phyloP scores from a whole-genome alignment of 306 rosid species.

The Prunus kanzakura region DNA sequence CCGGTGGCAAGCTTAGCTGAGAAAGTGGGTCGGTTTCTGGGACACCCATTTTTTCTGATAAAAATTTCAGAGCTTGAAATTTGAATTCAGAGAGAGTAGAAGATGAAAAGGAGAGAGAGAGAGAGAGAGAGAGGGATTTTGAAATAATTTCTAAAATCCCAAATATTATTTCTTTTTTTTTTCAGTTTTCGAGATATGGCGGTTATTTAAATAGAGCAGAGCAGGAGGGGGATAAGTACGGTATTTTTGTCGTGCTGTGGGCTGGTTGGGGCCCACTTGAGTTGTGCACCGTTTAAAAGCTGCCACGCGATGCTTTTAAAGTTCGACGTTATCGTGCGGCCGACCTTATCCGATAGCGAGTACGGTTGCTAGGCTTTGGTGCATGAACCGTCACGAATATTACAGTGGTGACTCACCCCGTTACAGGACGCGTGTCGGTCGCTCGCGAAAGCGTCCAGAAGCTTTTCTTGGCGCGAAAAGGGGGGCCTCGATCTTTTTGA shows the following conservation, averaged over 20 bases:
- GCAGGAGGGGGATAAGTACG: conserved; percentile 36
- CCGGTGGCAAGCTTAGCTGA: conserved; percentile 82
- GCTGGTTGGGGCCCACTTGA: conserved; percentile 29
- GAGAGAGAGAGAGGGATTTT: not conserved
- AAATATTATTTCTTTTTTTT: conserved; percentile 12
- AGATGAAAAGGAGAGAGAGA: not conserved
- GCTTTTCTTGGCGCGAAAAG: not conserved
- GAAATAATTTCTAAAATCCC: not conserved
- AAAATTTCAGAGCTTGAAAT: not conserved
- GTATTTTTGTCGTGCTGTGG: conserved; percentile 34
- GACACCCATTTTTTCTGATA: conserved; percentile 50
- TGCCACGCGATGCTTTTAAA: conserved; percentile 38
- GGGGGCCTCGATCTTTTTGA: not conserved
- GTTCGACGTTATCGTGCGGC: conserved; percentile 38
- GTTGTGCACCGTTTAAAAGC: not conserved
- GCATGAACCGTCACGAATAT: conserved; percentile 34
- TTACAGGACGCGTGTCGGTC: conserved; percentile 22
- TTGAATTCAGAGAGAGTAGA: not conserved
- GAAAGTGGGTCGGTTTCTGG: conserved; percentile 53
- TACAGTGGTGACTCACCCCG: conserved; percentile 3
- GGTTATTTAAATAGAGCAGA: conserved; percentile 39
- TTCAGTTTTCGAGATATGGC: conserved; percentile 13
- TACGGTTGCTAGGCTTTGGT: conserved; percentile 37
- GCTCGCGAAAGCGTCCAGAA: conserved; percentile 1
- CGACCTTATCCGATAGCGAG: conserved; percentile 66